These are phyloP conservation scores for Stagonosporopsis tanaceti DNA, from an alignment of 2,329 filamentous ascomycete genomes.

Conservation along the genomic window DNA sequence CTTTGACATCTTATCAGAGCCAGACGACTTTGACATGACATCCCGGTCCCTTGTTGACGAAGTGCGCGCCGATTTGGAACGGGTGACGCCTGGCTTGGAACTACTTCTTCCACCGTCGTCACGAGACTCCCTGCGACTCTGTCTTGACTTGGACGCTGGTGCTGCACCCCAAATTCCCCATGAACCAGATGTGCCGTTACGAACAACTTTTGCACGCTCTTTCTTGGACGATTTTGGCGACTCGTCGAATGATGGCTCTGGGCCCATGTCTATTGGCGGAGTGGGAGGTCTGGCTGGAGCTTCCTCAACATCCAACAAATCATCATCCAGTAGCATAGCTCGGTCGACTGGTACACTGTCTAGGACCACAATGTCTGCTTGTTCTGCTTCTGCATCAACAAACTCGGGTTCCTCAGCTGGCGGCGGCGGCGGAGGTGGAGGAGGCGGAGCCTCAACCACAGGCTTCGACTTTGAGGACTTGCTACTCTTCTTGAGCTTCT, in stretches of 20 bases:
- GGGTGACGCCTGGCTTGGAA: slow-evolving; percentile 55
- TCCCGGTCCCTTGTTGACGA: slow-evolving; percentile 64
- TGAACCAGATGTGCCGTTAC: slow-evolving; percentile 70
- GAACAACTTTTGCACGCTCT: slow-evolving; percentile 78
- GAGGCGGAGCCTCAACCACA: slow-evolving; percentile 41
- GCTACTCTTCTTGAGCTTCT: slow-evolving; percentile 46
- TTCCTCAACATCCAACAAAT: slow-evolving; percentile 38
- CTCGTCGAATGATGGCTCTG: slow-evolving; percentile 54
- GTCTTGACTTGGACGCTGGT: slow-evolving; percentile 51
- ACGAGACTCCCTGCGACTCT: slow-evolving; percentile 48
- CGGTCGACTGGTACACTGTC: slow-evolving; percentile 31
- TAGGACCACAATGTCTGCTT: slow-evolving; percentile 31
- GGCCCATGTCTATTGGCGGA: slow-evolving; percentile 54
- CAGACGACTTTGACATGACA: slow-evolving; percentile 72
- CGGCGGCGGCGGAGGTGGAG: slow-evolving; percentile 35
- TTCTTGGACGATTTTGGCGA: slow-evolving; percentile 67
- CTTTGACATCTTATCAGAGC: slow-evolving; percentile 73
- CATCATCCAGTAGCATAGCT: slow-evolving; percentile 30
- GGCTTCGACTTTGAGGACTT: slow-evolving; percentile 29
- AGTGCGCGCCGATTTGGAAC: slow-evolving; percentile 65
- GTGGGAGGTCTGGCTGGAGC: slow-evolving; percentile 54
- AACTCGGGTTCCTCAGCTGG: slow-evolving; percentile 31
- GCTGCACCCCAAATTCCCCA: slow-evolving; percentile 79
- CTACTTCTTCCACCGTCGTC: slow-evolving; percentile 40
- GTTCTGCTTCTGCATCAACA: slow-evolving; percentile 31